Evolutionary conservation across 192 early-diverging fungal species (phyloP).

Genomic region (Coemansia sp.): DNA sequence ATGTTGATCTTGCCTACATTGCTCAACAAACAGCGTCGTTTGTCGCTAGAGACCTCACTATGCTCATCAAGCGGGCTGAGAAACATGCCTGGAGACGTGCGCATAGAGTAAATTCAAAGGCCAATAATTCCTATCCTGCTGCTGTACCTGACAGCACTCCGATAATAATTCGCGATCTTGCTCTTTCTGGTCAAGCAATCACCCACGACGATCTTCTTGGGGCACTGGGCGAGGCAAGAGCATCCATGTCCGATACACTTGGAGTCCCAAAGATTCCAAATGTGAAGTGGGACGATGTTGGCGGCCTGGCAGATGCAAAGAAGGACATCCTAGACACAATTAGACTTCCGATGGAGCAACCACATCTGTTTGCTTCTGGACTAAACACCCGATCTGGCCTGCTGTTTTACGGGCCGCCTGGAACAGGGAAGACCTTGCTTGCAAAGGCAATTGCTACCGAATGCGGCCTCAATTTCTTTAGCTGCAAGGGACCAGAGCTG

Average conservation of each 20-base stretch:
- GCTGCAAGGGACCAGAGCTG: constrained; percentile 97
- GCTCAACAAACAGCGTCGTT: constrained; percentile 93
- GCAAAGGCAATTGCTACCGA: constrained; percentile 99
- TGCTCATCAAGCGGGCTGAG: constrained; percentile 74
- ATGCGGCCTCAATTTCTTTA: constrained; percentile 97
- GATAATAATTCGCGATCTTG: constrained; percentile 54
- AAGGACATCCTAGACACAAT: constrained; percentile 94
- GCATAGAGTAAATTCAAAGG: neutral
- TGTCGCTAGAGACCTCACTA: constrained; percentile 80
- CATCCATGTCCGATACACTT: constrained; percentile 85
- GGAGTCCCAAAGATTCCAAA: constrained; percentile 98
- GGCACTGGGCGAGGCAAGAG: constrained; percentile 76
- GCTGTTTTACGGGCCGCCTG: constrained; percentile 95
- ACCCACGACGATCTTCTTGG: constrained; percentile 77
- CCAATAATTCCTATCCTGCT: neutral
- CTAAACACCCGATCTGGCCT: constrained; percentile 93
- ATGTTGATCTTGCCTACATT: constrained; percentile 71
- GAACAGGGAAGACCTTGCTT: constrained; percentile 97
- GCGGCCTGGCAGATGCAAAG: constrained; percentile 90
- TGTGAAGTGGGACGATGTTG: constrained; percentile 98
- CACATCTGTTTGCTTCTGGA: constrained; percentile 93
- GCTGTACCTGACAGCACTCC: neutral
- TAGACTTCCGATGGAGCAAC: constrained; percentile 91
- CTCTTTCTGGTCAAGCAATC: constrained; percentile 70
- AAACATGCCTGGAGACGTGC: constrained; percentile 61